Percentiles rank a stretch among this genome's conserved stretches.
Conservation (phyloP, 1,139 yeast genomes). For the Magnusiomyces fungicola region DNA sequence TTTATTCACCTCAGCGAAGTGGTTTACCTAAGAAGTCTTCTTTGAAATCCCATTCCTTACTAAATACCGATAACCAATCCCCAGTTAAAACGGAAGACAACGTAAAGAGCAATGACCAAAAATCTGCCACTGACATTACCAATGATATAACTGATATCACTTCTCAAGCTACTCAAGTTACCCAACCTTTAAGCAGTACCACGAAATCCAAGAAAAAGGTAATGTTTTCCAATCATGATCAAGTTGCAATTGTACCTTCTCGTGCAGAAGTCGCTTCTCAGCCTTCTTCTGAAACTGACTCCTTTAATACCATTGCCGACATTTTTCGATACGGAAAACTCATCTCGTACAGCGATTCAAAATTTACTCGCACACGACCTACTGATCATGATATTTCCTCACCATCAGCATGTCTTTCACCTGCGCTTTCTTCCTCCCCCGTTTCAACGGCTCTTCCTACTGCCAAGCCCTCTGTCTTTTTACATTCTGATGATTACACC, state of each 20-base stretch:
- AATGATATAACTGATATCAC: background rate
- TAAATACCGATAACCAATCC: background rate
- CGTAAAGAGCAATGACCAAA: background rate
- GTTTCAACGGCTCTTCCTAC: constrained; percentile 4
- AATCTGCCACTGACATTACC: background rate
- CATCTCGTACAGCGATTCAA: no score
- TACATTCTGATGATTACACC: no score
- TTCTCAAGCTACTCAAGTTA: background rate
- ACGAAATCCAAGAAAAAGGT: constrained; percentile 12
- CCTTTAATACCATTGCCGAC: constrained; percentile 2
- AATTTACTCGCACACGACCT: no score
- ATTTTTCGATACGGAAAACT: constrained; percentile 5
- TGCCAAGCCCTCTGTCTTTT: no score
- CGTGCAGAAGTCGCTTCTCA: background rate
- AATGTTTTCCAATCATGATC: constrained; percentile 14
- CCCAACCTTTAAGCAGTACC: background rate
- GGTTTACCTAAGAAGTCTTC: background rate
- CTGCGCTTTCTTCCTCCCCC: background rate
- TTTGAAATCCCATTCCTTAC: background rate
- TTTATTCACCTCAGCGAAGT: background rate
- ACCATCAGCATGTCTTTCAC: background rate
- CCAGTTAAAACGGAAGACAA: background rate
- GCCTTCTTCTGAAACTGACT: background rate
- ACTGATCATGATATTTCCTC: background rate
- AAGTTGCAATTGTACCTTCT: constrained; percentile 14